Evolutionary conservation across 176 grass and related monocot species (phyloP).

Genomic region (Typha latifolia): DNA sequence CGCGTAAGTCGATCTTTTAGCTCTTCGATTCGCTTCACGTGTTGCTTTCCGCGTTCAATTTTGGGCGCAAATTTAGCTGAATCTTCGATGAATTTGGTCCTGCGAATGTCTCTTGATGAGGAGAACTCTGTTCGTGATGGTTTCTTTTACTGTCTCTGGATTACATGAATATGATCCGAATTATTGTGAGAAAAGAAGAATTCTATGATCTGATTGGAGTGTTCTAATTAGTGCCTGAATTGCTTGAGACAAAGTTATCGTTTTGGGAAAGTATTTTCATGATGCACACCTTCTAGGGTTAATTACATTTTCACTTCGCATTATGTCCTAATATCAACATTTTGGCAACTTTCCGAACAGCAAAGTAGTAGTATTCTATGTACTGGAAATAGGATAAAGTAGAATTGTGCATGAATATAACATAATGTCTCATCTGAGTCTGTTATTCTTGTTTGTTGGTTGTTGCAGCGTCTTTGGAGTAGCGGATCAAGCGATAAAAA

Average conservation of each 20-base stretch:
- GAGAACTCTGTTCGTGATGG: neutral
- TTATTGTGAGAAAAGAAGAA: too few species aligned
- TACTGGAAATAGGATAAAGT: neutral
- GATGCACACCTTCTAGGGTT: too few species aligned
- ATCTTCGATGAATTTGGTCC: too few species aligned
- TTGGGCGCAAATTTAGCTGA: too few species aligned
- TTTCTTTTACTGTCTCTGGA: neutral
- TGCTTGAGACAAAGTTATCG: too few species aligned
- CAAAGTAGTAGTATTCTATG: neutral
- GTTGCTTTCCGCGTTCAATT: too few species aligned
- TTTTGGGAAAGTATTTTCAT: too few species aligned
- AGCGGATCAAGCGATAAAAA: slow-evolving; percentile 54
- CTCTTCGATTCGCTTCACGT: too few species aligned
- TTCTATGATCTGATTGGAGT: too few species aligned
- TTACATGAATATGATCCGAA: neutral
- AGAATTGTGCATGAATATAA: neutral
- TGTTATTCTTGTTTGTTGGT: neutral
- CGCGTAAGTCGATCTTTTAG: slow-evolving; percentile 22
- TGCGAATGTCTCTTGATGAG: neutral
- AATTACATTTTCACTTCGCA: too few species aligned
- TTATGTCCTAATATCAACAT: neutral
- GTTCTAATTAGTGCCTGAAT: too few species aligned
- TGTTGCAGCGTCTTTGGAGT: slow-evolving; percentile 56
- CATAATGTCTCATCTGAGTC: neutral
- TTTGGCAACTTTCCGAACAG: neutral